These are phyloP conservation scores for Phtheirospermum japonicum DNA, from an alignment of 257 asterid genomes.

Conservation along the genomic window DNA sequence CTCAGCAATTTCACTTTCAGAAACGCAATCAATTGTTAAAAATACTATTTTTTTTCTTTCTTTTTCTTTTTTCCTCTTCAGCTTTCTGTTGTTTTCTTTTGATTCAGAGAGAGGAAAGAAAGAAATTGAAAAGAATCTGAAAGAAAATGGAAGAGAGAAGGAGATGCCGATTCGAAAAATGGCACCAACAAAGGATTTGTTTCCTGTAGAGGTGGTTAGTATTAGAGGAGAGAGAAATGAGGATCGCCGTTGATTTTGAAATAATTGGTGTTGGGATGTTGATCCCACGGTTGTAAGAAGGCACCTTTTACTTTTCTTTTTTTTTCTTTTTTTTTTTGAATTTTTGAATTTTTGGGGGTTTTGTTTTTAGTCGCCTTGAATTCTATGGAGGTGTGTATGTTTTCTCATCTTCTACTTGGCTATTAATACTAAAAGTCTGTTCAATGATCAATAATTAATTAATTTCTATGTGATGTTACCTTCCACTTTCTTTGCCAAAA, in stretches of 20 bases:
- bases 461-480: no score
- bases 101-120: conserved; percentile 33
- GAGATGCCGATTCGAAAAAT: conserved; percentile 35
- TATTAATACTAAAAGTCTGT: no score
- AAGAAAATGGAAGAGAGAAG: conserved; percentile 39
- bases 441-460: no score
- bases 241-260: conserved; percentile 51
- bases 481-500: no score
- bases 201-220: conserved; percentile 33
- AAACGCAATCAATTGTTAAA: conserved; percentile 9
- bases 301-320: not conserved
- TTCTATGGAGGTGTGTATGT: no score
- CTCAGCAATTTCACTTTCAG: conserved; percentile 20
- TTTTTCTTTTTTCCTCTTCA: conserved; percentile 34
- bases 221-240: conserved; percentile 48
- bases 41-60: not conserved
- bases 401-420: no score
- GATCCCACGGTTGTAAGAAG: conserved; percentile 39
- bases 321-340: no score
- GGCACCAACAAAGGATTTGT: conserved; percentile 28
- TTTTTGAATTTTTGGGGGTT: no score
- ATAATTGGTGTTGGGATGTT: not conserved
- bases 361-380: no score
- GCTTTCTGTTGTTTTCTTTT: conserved; percentile 41
- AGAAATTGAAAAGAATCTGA: conserved; percentile 44